A percentile compares a stretch with the other conserved stretches of the same genome.
These are phyloP conservation scores for Talaromyces sp. DNA, from an alignment of 2,329 filamentous ascomycete species.

Conservation along the genomic window DNA sequence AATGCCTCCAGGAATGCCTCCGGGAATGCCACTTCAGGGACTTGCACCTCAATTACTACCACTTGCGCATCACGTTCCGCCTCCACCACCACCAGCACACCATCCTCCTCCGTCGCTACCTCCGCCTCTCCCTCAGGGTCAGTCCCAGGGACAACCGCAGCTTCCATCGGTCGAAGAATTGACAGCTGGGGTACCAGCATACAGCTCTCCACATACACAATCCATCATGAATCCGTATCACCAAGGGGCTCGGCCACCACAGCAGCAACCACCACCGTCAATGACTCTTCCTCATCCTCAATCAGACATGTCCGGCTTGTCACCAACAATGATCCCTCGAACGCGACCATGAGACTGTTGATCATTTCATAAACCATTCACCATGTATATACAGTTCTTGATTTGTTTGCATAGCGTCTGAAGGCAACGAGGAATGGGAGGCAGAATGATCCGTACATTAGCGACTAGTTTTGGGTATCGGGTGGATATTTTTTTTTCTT, in stretches of 20 bases:
- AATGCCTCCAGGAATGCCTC: conserved; percentile 1
- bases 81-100: neutral
- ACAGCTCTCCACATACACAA: conserved; percentile 36
- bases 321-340: conserved; percentile 34
- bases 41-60: conserved; percentile 18
- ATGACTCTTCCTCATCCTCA: conserved; percentile 29
- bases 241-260: conserved; percentile 1
- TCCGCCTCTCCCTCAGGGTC: conserved; percentile 28
- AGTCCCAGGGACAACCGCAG: conserved; percentile 24
- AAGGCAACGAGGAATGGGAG: neutral
- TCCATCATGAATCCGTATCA: conserved; percentile 34
- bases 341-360: conserved; percentile 29
- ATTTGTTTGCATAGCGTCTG: conserved; percentile 38
- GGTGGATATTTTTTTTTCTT: conserved; percentile 18
- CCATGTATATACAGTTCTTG: neutral
- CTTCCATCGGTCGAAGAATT: conserved; percentile 47
- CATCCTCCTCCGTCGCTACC: neutral
- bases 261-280: conserved; percentile 30
- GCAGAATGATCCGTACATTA: conserved; percentile 16
- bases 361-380: neutral
- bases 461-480: conserved; percentile 19
- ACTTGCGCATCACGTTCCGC: neutral
- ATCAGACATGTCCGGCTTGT: conserved; percentile 30
- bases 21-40: conserved; percentile 12
- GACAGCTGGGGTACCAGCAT: conserved; percentile 46